Base-by-base conservation (phyloP, 768 basidiomycete species). In the Termitomyces sp. region DNA sequence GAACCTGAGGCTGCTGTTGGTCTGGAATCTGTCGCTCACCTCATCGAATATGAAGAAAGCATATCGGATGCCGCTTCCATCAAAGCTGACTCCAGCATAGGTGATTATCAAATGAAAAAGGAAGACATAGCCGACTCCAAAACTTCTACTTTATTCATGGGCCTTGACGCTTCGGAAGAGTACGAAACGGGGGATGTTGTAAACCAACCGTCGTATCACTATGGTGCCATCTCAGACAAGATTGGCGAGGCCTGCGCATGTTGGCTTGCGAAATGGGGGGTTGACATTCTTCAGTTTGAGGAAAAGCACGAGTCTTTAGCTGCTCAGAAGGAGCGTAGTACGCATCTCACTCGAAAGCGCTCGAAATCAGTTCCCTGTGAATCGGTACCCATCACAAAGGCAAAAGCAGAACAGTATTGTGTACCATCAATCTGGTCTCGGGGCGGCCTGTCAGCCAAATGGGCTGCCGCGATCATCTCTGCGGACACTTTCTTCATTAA, bases 171-270 rank as follows among this genome's bases (percentile, higher is more conserved):
- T 2, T 61, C 59, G 35, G 63, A 67, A 46, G 67, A 69, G 4
- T 70, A 67, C 35, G 65, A 68, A 51, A 55, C 55, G 4, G 58
- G 63, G 15, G 59, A 53, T 12, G 24, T 24, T 36, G 8, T 55
- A 22, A 69, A 33, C 65, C 70, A 69, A 15, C 79, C 81, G 2
- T 76, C 76, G 39, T 90, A 87, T 66, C 82, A 87, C 69, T 96
- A 97, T 68, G 95, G 94, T n/a, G 81, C 85, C n/a, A 80, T 94
- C 11, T 91, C 91, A 0, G 86, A 94, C 74, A 96, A 93, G 76
- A 92, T 97, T 59, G 95, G 95, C 13, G 94, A 96, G 73, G 89
- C 92, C 0, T 89, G 89, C 66, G 84, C 84, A 2, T 92, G 90
- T 71, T 98, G 94, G 94, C 78, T 97, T 18, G 82, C 88, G 1